Percentiles rank a stretch among this genome's conserved stretches.
Conservation (phyloP, 345 rosid genomes). For the Brassica carinata region DNA sequence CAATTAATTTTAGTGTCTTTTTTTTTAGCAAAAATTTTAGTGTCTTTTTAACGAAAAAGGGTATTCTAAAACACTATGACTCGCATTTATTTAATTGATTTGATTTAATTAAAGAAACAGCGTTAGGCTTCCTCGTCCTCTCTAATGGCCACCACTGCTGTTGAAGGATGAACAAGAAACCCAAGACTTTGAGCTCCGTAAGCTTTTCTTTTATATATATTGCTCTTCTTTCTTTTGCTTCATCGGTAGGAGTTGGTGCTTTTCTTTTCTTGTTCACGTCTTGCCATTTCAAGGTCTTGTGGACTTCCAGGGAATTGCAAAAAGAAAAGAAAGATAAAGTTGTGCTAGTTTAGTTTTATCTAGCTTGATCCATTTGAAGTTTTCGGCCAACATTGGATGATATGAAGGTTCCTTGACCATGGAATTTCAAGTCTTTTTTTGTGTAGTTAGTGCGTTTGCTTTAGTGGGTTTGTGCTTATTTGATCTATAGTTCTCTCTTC, state of each 20-base stretch:
- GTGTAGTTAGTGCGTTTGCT: neutral
- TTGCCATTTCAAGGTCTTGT: neutral
- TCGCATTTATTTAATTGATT: neutral
- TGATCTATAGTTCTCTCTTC: neutral
- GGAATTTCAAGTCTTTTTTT: neutral
- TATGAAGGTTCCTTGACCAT: neutral
- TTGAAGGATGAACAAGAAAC: conserved; percentile 32
- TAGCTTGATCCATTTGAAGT: conserved; percentile 11
- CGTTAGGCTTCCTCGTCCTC: neutral
- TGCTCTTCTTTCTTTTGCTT: neutral
- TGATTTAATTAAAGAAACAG: neutral
- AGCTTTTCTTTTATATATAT: neutral
- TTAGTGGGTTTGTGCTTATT: conserved; percentile 1
- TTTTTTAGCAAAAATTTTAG: neutral
- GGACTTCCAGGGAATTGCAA: conserved; percentile 15
- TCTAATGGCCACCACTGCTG: conserved; percentile 5
- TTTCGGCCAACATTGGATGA: neutral
- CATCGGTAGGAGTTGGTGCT: neutral
- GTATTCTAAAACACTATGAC: neutral
- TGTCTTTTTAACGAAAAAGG: neutral
- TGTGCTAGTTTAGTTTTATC: neutral
- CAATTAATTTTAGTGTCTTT: neutral
- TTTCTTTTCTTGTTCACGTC: neutral
- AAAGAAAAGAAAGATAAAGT: neutral
- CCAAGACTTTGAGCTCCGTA: conserved; percentile 38